Percentiles rank a stretch among this genome's conserved stretches.
Conservation (phyloP, 768 basidiomycete species). For the Xanthoconium purpureum region DNA sequence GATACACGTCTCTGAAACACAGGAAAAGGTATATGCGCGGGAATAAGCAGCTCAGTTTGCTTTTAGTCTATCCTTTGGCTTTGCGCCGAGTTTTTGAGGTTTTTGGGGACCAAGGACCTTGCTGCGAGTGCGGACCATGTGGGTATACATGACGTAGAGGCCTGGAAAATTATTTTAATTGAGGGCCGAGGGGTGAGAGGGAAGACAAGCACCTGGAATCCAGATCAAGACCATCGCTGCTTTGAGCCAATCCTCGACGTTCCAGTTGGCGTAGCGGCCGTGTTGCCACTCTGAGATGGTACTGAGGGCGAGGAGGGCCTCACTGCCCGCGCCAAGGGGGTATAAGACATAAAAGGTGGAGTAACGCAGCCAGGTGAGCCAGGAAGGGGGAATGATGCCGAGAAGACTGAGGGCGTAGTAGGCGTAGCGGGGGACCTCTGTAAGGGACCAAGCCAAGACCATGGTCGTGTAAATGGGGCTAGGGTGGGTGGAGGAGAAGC, state of each 20-base stretch:
- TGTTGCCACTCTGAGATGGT: slow-evolving; percentile 59
- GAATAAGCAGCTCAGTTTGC: slow-evolving; percentile 5
- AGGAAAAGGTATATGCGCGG: neutral
- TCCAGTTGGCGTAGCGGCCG: slow-evolving; percentile 47
- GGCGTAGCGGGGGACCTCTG: slow-evolving; percentile 88
- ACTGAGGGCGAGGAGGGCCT: slow-evolving; percentile 78
- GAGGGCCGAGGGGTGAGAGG: neutral
- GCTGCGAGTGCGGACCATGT: slow-evolving; percentile 57
- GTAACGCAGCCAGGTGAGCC: slow-evolving; percentile 78
- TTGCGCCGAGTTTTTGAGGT: slow-evolving; percentile 33
- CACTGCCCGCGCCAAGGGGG: slow-evolving; percentile 86
- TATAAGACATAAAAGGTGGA: slow-evolving; percentile 94
- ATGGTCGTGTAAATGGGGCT: slow-evolving; percentile 86
- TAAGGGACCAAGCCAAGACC: slow-evolving; percentile 89
- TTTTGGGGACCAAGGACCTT: slow-evolving; percentile 47
- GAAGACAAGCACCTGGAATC: slow-evolving; percentile 73
- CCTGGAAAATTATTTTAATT: slow-evolving; percentile 25
- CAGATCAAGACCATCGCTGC: slow-evolving; percentile 68
- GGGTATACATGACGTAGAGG: slow-evolving; percentile 53
- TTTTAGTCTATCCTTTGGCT: slow-evolving; percentile 24
- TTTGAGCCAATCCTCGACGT: slow-evolving; percentile 53
- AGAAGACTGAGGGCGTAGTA: slow-evolving; percentile 77
- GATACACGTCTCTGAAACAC: neutral
- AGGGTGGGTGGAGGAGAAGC: slow-evolving; percentile 46
- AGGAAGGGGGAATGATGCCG: slow-evolving; percentile 47